Percentiles rank a stretch among this genome's conserved stretches.
These are phyloP conservation scores for Postia placenta DNA, from an alignment of 768 basidiomycete genomes.

Conservation along the genomic window DNA sequence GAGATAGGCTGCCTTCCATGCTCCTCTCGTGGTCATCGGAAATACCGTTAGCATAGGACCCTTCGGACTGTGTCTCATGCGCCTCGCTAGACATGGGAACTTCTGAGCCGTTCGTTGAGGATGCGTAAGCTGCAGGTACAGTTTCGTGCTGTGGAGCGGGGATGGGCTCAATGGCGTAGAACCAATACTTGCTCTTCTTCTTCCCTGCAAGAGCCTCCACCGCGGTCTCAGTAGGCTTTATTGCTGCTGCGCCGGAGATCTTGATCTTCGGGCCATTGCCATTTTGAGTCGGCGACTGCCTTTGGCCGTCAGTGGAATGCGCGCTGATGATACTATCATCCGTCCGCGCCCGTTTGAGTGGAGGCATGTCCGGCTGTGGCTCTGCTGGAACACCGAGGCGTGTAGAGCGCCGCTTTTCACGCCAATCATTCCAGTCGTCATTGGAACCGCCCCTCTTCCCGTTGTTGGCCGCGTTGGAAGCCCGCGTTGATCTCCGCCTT, in stretches of 20 bases:
- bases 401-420: conserved; percentile 68
- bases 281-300: conserved; percentile 14
- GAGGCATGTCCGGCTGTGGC: conserved; percentile 42
- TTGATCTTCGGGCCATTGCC: conserved; percentile 41
- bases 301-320: conserved; percentile 19
- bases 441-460: conserved; percentile 46
- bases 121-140: not conserved
- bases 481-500: conserved; percentile 37
- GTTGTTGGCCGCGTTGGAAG: conserved; percentile 35
- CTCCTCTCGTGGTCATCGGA: conserved; percentile 25
- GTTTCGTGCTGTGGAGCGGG: conserved; percentile 22
- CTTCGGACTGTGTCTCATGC: not conserved
- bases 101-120: not conserved
- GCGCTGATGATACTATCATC: conserved; percentile 53
- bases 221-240: conserved; percentile 71
- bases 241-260: conserved; percentile 52
- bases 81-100: not conserved
- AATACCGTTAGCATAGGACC: conserved; percentile 4
- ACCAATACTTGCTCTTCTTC: conserved; percentile 86
- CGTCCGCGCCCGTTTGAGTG: conserved; percentile 68
- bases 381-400: conserved; percentile 57
- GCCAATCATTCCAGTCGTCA: conserved; percentile 54
- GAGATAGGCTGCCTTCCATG: conserved; percentile 39
- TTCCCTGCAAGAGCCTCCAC: conserved; percentile 72
- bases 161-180: conserved; percentile 77